Percentiles rank a stretch among this genome's conserved stretches.
Evolutionary conservation across 768 basidiomycete genomes (phyloP).

Genomic region (Trametes punicea): DNA sequence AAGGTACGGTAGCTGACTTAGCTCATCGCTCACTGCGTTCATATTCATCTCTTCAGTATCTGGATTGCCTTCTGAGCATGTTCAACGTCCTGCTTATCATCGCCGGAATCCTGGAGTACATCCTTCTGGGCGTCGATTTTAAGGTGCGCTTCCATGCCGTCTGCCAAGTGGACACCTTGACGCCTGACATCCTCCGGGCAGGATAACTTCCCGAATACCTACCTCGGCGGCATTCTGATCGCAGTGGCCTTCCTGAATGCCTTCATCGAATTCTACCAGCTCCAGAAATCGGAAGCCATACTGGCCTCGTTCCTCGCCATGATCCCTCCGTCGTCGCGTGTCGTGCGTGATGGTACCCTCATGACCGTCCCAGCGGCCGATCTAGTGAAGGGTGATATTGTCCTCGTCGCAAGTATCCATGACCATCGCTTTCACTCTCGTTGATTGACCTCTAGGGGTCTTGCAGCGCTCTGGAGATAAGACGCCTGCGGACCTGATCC

Average conservation of each 20-base stretch:
- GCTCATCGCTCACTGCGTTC: neutral
- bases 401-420: constrained; percentile 46
- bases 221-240: constrained; percentile 68
- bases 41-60: constrained; percentile 40
- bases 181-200: constrained; percentile 26
- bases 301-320: constrained; percentile 69
- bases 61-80: constrained; percentile 56
- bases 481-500: constrained; percentile 62
- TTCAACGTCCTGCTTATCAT: constrained; percentile 68
- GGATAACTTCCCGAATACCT: constrained; percentile 62
- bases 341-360: constrained; percentile 56
- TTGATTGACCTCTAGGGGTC: neutral
- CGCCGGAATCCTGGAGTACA: constrained; percentile 63
- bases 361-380: constrained; percentile 54
- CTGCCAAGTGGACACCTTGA: neutral
- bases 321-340: constrained; percentile 68
- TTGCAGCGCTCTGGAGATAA: constrained; percentile 63
- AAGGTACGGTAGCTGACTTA: constrained; percentile 41
- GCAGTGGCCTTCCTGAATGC: constrained; percentile 67
- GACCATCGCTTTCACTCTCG: neutral
- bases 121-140: constrained; percentile 60
- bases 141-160: constrained; percentile 35
- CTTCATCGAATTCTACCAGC: constrained; percentile 65
- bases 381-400: constrained; percentile 65
- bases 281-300: constrained; percentile 73